These are phyloP conservation scores for Cladophialophora yegresii DNA, from an alignment of 2,329 filamentous ascomycete genomes.

Conservation along the genomic window DNA sequence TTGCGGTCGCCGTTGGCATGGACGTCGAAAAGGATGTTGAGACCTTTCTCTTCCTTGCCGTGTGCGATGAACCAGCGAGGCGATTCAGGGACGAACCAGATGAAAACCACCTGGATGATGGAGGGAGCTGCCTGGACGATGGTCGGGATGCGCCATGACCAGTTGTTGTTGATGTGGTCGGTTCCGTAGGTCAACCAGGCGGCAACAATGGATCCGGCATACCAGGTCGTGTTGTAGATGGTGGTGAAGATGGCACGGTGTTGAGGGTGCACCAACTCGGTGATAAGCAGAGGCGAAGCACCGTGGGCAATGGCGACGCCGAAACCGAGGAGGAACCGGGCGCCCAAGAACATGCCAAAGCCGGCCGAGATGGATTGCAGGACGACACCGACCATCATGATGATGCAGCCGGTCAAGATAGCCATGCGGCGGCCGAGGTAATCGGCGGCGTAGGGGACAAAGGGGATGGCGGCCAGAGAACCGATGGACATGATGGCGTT, in stretches of 20 bases:
- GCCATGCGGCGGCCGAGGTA: conserved; percentile 50
- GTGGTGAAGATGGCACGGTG: conserved; percentile 53
- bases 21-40: conserved; percentile 41
- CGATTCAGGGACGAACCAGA: conserved; percentile 69
- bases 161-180: conserved; percentile 50
- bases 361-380: conserved; percentile 39
- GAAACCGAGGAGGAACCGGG: conserved; percentile 66
- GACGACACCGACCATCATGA: conserved; percentile 38
- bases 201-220: conserved; percentile 55
- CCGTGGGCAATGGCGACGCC: conserved; percentile 53
- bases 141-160: conserved; percentile 65
- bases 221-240: conserved; percentile 59
- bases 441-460: conserved; percentile 54
- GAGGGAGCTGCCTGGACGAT: conserved; percentile 67
- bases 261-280: conserved; percentile 53
- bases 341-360: conserved; percentile 57
- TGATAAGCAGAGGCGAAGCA: conserved; percentile 44
- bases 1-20: conserved; percentile 47
- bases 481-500: conserved; percentile 43
- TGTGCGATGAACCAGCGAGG: conserved; percentile 60
- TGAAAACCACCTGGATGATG: conserved; percentile 54
- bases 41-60: conserved; percentile 39
- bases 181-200: conserved; percentile 53
- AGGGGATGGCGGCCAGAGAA: conserved; percentile 51
- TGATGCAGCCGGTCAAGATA: conserved; percentile 45